A percentile compares a stretch with the other conserved stretches of the same genome.
Evolutionary conservation across 306 rosid species (phyloP).

Genomic region (Herpetospermum pedunculosum): DNA sequence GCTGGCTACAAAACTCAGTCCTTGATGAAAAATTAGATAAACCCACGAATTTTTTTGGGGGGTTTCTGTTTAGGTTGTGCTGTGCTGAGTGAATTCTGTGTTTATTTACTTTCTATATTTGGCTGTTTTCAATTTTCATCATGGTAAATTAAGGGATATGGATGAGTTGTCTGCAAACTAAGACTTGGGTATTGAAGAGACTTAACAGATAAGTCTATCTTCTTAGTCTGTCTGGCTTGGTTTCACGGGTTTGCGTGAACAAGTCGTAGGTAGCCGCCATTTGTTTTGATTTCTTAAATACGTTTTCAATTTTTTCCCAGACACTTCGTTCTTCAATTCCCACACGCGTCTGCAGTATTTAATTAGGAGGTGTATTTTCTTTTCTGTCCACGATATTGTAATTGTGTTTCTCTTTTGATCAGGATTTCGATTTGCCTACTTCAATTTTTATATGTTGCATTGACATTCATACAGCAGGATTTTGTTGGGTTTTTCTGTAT

Average conservation of each 20-base stretch:
- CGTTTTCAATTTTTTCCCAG: neutral
- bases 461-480: neutral
- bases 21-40: neutral
- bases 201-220: conserved; percentile 1
- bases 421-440: neutral
- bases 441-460: neutral
- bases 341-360: neutral
- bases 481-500: neutral
- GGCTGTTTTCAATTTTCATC: neutral
- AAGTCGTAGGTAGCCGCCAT: conserved; percentile 5
- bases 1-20: neutral
- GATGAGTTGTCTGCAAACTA: neutral
- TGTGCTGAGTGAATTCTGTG: neutral
- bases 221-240: conserved; percentile 6
- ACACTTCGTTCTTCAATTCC: neutral
- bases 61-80: neutral
- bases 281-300: neutral
- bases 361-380: neutral
- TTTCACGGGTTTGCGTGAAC: neutral
- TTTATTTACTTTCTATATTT: neutral
- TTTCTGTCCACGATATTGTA: neutral
- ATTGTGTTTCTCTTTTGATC: too few species aligned
- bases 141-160: conserved; percentile 13
- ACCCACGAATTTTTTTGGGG: neutral
- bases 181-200: neutral